Base-by-base conservation (phyloP, 257 asterid species). In the Linaria vulgaris region DNA sequence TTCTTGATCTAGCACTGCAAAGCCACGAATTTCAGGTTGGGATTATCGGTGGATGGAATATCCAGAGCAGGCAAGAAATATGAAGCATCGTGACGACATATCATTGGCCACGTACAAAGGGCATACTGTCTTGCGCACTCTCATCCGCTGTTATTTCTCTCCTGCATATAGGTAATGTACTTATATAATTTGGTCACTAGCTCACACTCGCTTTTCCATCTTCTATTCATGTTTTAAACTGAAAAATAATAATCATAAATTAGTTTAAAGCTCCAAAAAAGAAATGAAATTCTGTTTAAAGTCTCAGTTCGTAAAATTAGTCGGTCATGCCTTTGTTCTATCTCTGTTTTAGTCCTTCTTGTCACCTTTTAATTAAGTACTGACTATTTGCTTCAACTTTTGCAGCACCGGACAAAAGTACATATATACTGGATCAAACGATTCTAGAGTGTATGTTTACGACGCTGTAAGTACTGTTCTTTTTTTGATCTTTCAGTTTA, bases 371-470 rank as follows among this genome's bases (percentile, higher is more conserved):
- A n/a, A n/a, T n/a, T n/a, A n/a, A n/a, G n/a, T n/a, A n/a, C n/a
- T n/a, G n/a, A n/a, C n/a, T n/a, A n/a, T n/a, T n/a, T n/a, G n/a
- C n/a, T n/a, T 12, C 20, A 31, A 23, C 12, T 30, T 31, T 21
- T 80, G 71, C 95, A 91, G 97, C 86, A 92, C 97, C 0, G 99
- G 90, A 37, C 96, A 89, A 66, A 89, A 78, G 84, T 92, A 85
- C 65, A 84, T 92, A 62, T 92, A 89, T 77, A 83, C 97, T 3
- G 99, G 99, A 71, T 92, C 96, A 17, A 65, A 94, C 3, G 99
- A 92, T 80, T 67, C 83, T 43, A 73, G 72, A 12, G 86, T 89
- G 16, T 82, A 83, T 55, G 64, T 92, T 31, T 92, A 92, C 64
- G 99, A 92, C 49, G 82, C 79, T 94, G 99, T 92, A 85, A 11